Evolutionary conservation across 148 eudicot genomes (phyloP), one percentile per base, ranked within the genome.

Genomic region (Polygonum aviculare): DNA sequence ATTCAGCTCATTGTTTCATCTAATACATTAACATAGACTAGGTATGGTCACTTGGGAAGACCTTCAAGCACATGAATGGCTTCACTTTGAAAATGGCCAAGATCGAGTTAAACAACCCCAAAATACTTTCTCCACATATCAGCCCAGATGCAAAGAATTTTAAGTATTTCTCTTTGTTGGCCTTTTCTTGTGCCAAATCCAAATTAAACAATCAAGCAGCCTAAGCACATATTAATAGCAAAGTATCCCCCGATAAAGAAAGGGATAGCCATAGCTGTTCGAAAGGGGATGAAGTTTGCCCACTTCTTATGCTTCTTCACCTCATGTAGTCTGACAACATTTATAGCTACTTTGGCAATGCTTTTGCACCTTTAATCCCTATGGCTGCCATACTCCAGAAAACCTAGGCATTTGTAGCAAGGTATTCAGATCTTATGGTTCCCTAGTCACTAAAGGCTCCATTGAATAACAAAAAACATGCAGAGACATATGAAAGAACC

Each of bases 201-300:
- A 87, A 2, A 90, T 75, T n/a, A n/a, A n/a, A n/a, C n/a, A 47
- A 90, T 85, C 79, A 90, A 82, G 75, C 89, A 85, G 7, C 92
- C 95, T 18, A 88, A 79, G 72, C 92, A 90, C 95, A 90, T 90
- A 21, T 90, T 90, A 45, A 90, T 87, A 3, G 92, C 60, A 44
- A 90, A 90, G 51, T 90, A 90, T 1, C 81, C 86, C 21, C 95
- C 95, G 38, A 90, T 73, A 78, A 85, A 90, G 63, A 90, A 90
- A 9, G 95, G 95, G 39, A 90, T 87, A 6, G 95, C 92, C 95
- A 90, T 90, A 1, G 92, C 95, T 92, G 88, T 90, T 12, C 92
- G 95, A 8, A 88, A 65, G 3, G 95, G 95, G 72, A 90, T 87
- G 74, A 62, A 88, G 75, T 70, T 74, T 7, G 83, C 83, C 80